These are phyloP conservation scores for Cinnamomum micranthum DNA, from an alignment of 164 flowering plant species.

Conservation along the genomic window DNA sequence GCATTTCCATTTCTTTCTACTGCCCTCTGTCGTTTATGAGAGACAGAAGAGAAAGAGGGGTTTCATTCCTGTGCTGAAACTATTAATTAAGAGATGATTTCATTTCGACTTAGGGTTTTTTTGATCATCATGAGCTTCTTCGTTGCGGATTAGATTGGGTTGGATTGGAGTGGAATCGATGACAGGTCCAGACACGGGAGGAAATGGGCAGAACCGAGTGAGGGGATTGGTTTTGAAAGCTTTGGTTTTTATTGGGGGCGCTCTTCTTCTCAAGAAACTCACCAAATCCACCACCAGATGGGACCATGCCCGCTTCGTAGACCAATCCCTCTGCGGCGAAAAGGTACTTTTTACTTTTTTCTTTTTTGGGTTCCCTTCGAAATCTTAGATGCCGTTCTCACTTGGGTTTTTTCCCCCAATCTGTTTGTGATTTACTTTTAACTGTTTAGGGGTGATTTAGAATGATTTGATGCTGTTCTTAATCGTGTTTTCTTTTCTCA, in stretches of 20 bases:
- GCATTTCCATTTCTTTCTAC: no score
- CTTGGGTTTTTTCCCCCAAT: neutral
- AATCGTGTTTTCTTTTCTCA: neutral
- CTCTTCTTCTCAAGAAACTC: slow-evolving; percentile 58
- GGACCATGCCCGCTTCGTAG: slow-evolving; percentile 78
- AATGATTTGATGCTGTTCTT: neutral
- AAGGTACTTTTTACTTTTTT: slow-evolving; percentile 36
- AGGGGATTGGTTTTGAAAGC: slow-evolving; percentile 64
- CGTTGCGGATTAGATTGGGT: neutral
- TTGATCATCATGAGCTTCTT: neutral
- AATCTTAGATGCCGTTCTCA: neutral
- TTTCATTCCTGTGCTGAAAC: neutral
- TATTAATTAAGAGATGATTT: neutral
- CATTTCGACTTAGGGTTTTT: neutral
- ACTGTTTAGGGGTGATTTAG: neutral
- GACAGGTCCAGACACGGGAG: neutral
- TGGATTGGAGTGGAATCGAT: neutral
- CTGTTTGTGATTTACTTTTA: no score
- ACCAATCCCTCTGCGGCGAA: slow-evolving; percentile 73
- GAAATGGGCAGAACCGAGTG: slow-evolving; percentile 55
- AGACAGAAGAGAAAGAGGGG: neutral
- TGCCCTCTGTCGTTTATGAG: neutral
- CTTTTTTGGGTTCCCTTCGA: neutral
- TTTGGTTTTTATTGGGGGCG: slow-evolving; percentile 69
- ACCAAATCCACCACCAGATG: slow-evolving; percentile 87